Base-by-base conservation (phyloP, 345 rosid genomes). In the Gossypioides kirkii region DNA sequence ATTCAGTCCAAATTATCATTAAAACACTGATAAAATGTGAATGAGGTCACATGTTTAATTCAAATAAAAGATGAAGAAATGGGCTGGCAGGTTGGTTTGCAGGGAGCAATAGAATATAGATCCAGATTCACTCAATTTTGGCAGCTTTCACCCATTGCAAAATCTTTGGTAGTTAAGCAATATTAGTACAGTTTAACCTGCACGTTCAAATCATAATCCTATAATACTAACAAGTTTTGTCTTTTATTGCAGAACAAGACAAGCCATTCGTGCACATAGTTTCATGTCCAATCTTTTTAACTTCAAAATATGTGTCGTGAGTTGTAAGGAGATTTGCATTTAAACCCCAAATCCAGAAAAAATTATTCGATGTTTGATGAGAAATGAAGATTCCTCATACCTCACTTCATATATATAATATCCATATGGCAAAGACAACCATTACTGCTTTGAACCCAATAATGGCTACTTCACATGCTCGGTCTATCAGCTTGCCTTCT, bases 181-280 rank as follows among this genome's bases (percentile, higher is more conserved):
- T 11, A 64, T 4, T 1, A 42, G 9, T 2, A 43, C 23, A 64
- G 11, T 43, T 64, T 20, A 64, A 42, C 11, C 69, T 10, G 69
- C 69, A 42, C 32, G 32, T 11, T 25, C 32, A 18, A n/a, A 41
- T 63, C 9, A n/a, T 11, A 36, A 62, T 32, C 17, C 17, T 32
- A 32, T 36, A 61, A 22, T 60, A 9, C 20, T 3, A 63, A 41
- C 11, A 20, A 43, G 45, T 61, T 32, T 43, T 20, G 36, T 43
- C 36, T 65, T 45, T 65, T 65, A 13, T 43, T 65, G 70, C 12
- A 65, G 47, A 65, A 43, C 10, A 65, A 22, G 53, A 65, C 53
- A 65, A 45, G 53, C 70, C 53, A 65, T 65, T 65, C 70, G 53
- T 65, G 70, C 52, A 64, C 69, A 64, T 64, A 10, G 18, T 63